Evolutionary conservation across 768 basidiomycete species (phyloP).

Genomic region (Xanthoconium stramineum): DNA sequence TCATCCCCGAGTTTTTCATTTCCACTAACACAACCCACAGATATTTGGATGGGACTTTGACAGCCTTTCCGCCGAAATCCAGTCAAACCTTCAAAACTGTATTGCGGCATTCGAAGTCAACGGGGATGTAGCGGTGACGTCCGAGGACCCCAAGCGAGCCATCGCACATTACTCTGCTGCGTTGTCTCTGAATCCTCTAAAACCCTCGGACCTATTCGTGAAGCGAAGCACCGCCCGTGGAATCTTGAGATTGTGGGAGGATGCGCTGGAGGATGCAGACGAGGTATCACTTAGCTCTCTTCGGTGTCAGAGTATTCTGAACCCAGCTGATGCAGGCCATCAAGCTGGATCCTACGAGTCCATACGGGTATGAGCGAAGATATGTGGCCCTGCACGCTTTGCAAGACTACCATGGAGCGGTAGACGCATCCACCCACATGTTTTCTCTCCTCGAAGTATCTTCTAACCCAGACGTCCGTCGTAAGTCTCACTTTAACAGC

Average conservation of each 20-base stretch:
- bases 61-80: no score
- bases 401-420: background rate
- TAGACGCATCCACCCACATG: background rate
- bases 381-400: constrained; percentile 1
- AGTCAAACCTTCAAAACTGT: background rate
- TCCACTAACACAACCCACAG: no score
- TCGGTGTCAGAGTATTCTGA: background rate
- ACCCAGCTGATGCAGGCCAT: background rate
- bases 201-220: no score
- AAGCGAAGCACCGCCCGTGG: constrained; percentile 1
- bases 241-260: background rate
- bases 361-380: constrained; percentile 1
- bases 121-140: background rate
- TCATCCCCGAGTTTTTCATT: no score
- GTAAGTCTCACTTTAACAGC: background rate
- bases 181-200: background rate
- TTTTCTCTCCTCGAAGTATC: background rate
- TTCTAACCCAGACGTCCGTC: background rate
- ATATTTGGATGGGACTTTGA: no score
- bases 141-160: background rate
- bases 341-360: background rate
- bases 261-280: constrained; percentile 14
- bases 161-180: no score
- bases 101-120: background rate
- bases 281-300: background rate